Evolutionary conservation across 1,139 yeast genomes (phyloP), one percentile per base, ranked within the genome.

Genomic region (Scheffersomyces stambukii): DNA sequence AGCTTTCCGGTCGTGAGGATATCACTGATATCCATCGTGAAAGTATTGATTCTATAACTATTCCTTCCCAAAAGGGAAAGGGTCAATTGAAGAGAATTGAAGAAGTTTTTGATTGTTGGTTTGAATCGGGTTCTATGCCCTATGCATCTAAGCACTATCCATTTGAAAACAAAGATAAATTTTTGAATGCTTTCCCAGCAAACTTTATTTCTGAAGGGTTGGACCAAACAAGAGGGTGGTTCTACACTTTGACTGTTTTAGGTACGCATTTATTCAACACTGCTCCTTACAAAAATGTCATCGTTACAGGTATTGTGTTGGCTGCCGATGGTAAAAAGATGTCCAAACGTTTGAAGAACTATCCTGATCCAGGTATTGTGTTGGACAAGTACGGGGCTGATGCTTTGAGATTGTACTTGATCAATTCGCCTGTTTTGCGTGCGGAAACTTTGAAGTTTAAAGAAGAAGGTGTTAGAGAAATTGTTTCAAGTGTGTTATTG

Each of bases 141-240:
- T 93, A 83, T 47, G 97, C 97, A 31, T 82, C 95, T 26, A 82
- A 82, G 55, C 98, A 93, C 60, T 93, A 89, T 54, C 99, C 99
- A 45, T 91, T 91, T 57, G 97, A 89, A 63, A 75, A 76, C 52
- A 63, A 76, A 52, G 86, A 82, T 12, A 59, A 60, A 33, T 89
- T 91, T 64, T 95, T 68, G 31, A 57, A 73, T 35, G 75, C 84
- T 29, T 91, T 83, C 78, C 98, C 98, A 31, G 99, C 96, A 22
- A 91, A 93, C 60, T 91, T 91, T 61, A 93, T 91, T 48, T 82
- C 96, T 37, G 99, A 91, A 70, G 99, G 99, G 64, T 77, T 91
- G 48, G 99, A 91, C 66, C 99, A 91, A 70, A 91, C 99, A 31
- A 85, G 99, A 77, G 99, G 99, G 55, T 91, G 99, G 99, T 93